Conservation (phyloP, 352 stramenopile genomes). For the Globisporangium paroecandrum region DNA sequence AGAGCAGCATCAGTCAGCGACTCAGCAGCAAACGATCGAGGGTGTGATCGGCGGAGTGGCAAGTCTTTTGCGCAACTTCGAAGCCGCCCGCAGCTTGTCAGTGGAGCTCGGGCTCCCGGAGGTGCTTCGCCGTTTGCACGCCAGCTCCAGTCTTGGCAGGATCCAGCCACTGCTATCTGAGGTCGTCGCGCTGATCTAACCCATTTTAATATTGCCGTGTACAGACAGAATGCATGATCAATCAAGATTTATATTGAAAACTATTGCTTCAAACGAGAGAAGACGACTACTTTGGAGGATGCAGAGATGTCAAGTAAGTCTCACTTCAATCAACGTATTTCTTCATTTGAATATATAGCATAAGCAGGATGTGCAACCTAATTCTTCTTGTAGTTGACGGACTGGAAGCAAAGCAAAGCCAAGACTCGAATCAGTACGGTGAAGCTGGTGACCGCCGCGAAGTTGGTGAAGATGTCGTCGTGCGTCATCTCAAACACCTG, state of each 20-base stretch:
- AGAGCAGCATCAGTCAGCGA: slow-evolving; percentile 24
- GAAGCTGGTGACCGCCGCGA: not conserved
- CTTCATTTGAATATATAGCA: no score
- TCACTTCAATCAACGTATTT: not conserved
- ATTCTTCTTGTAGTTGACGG: slow-evolving; percentile 10
- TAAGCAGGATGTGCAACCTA: not conserved
- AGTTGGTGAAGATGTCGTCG: not conserved
- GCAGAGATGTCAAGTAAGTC: not conserved
- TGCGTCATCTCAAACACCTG: slow-evolving; percentile 2
- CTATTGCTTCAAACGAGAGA: no score
- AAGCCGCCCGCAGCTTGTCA: slow-evolving; percentile 52
- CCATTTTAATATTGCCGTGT: slow-evolving; percentile 1
- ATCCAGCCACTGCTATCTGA: slow-evolving; percentile 61
- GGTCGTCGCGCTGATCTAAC: slow-evolving; percentile 59
- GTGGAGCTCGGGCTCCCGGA: slow-evolving; percentile 63
- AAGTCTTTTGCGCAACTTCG: slow-evolving; percentile 59
- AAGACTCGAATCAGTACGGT: not conserved
- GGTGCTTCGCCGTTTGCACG: slow-evolving; percentile 54
- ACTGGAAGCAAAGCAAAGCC: slow-evolving; percentile 2
- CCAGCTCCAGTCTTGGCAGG: slow-evolving; percentile 28
- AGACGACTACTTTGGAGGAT: no score
- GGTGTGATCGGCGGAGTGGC: slow-evolving; percentile 61
- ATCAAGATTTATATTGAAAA: no score
- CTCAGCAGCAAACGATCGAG: slow-evolving; percentile 51
- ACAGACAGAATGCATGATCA: not conserved